These are phyloP conservation scores for Tolypocladium nubicola DNA, from an alignment of 2,329 filamentous ascomycete genomes.

Conservation along the genomic window DNA sequence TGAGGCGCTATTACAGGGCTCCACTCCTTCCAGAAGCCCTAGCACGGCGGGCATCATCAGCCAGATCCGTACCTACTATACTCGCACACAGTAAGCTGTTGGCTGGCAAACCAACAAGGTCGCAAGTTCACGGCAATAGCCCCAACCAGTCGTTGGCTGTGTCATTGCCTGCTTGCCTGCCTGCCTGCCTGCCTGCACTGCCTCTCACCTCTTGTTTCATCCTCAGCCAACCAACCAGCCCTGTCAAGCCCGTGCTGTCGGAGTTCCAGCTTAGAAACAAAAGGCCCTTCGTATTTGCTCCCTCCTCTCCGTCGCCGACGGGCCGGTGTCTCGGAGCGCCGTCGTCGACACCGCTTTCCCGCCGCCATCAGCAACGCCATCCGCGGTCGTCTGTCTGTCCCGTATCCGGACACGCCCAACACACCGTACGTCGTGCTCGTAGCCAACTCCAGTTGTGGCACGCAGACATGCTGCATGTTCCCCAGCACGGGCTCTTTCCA, in stretches of 20 bases:
- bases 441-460: background rate
- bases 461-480: background rate
- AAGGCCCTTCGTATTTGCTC: background rate
- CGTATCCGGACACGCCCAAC: background rate
- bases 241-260: background rate
- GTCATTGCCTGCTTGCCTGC: background rate
- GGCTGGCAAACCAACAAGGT: background rate
- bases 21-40: conserved; percentile 1
- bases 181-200: background rate
- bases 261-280: background rate
- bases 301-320: background rate
- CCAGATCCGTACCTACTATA: background rate
- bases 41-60: background rate
- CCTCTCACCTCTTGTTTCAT: background rate
- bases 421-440: background rate
- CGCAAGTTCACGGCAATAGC: background rate
- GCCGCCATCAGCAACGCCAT: background rate
- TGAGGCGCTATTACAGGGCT: background rate
- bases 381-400: background rate
- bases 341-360: background rate
- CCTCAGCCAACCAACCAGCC: background rate
- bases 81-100: too few relatives aligned
- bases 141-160: background rate
- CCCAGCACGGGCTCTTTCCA: background rate
- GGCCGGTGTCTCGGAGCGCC: background rate